Base-by-base conservation (phyloP, 2,329 filamentous ascomycete species). In the Aspergillus unguis region DNA sequence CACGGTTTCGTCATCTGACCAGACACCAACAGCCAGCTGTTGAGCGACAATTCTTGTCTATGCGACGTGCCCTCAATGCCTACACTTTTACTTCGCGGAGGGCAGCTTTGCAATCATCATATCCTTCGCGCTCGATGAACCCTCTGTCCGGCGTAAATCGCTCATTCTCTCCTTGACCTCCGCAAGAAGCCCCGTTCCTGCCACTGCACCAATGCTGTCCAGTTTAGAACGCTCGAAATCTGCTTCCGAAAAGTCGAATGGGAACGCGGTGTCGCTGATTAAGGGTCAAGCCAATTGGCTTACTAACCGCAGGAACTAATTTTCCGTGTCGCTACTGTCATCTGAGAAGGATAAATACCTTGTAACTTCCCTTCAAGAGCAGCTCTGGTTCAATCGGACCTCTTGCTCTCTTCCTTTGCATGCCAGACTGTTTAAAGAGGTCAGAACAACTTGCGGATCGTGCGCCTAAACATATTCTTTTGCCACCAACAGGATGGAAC, bases 101-200 rank as follows among this genome's bases (percentile, higher is more conserved):
- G 1, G 52, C 61, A 59, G 58, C 60, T 58, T 61, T 65, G 54
- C 62, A 65, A 17, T 61, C 62, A 52, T 62, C 45, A 11, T 65
- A 67, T 53, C 51, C 52, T 53, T 64, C 59, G 3, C 61, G 48
- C 50, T 65, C 58, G 27, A 66, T 63, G n/a, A 65, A 61, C 10
- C 63, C 64, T 51, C 65, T 63, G 31, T 65, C 63, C 2, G 63
- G 64, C 63, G 65, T 10, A 63, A 51, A 59, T 62, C 58, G 26
- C 61, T 60, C 40, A 67, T 26, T 33, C n/a, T 57, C 54, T 67
- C 61, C 51, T 65, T 65, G 26, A 57, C 51, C 52, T 58, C 56
- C 3, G 52, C 33, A 53, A 62, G 50, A 56, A 64, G 60, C 25
- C 65, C 58, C 6, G 62, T 64, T 44, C 61, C 63, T 50, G 60